Evolutionary conservation across 169 alveolate species (phyloP).

Genomic region (Eimeria necatrix): DNA sequence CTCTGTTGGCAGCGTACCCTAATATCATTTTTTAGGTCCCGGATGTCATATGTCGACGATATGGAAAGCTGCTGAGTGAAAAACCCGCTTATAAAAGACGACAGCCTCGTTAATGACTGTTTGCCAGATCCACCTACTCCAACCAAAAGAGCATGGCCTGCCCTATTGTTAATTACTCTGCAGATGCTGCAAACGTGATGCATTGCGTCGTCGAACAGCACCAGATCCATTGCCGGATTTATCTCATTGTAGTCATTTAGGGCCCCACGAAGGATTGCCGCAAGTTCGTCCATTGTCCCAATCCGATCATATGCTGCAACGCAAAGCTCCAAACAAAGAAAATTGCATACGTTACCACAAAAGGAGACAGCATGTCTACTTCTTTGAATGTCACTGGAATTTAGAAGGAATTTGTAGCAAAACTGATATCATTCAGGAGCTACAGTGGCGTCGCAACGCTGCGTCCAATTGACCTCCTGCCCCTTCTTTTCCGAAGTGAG

Average conservation of each 20-base stretch:
- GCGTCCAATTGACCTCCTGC: slow-evolving; percentile 80
- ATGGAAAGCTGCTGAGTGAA: slow-evolving; percentile 89
- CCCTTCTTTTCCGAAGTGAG: slow-evolving; percentile 92
- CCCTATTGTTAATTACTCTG: slow-evolving; percentile 94
- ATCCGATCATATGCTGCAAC: slow-evolving; percentile 93
- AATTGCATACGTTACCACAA: not conserved
- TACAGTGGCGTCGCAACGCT: not conserved
- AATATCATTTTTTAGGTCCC: slow-evolving; percentile 94
- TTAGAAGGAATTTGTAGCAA: not conserved
- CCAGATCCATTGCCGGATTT: slow-evolving; percentile 96
- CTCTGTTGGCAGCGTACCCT: slow-evolving; percentile 82
- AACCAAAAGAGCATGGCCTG: slow-evolving; percentile 97
- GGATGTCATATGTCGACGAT: slow-evolving; percentile 92
- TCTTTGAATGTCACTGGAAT: too few relatives aligned
- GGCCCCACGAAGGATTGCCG: slow-evolving; percentile 92
- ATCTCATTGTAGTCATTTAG: slow-evolving; percentile 95
- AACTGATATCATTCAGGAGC: not conserved
- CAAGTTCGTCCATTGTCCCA: slow-evolving; percentile 89
- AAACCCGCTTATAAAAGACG: slow-evolving; percentile 94
- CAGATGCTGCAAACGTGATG: slow-evolving; percentile 96
- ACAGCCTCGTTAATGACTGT: slow-evolving; percentile 94
- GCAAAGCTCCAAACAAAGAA: not conserved
- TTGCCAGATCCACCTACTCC: slow-evolving; percentile 99
- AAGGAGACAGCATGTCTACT: too few relatives aligned
- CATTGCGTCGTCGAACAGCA: slow-evolving; percentile 98